Evolutionary conservation across 1,284 basidiomycete genomes (phyloP).

Genomic region (Cryptococcus wingfieldii): DNA sequence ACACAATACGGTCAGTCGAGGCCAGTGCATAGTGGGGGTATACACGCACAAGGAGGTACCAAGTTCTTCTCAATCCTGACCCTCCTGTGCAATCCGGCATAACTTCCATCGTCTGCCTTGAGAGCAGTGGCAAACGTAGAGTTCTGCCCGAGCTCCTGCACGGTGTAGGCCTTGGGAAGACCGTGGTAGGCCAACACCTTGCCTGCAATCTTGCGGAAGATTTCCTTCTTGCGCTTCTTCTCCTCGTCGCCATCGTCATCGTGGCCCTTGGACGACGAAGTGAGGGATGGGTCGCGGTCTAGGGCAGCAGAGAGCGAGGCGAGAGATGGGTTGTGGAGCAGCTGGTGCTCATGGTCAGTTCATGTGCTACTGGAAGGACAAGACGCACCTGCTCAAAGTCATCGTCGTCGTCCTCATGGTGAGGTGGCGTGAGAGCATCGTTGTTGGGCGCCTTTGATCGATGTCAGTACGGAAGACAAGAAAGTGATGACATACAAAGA

Average conservation of each 20-base stretch:
- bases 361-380: background rate
- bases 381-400: constrained; percentile 8
- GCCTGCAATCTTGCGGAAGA: constrained; percentile 54
- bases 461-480: background rate
- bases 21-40: background rate
- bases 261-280: constrained; percentile 7
- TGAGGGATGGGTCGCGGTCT: constrained; percentile 25
- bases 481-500: constrained; percentile 38
- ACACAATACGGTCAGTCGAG: constrained; percentile 1
- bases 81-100: constrained; percentile 57
- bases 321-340: constrained; percentile 33
- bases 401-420: constrained; percentile 39
- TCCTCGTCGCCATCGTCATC: constrained; percentile 36
- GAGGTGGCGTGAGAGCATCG: constrained; percentile 40
- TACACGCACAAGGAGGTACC: constrained; percentile 44
- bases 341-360: constrained; percentile 5
- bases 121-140: constrained; percentile 60
- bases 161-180: constrained; percentile 53
- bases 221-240: constrained; percentile 55
- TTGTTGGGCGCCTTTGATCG: constrained; percentile 42
- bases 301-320: constrained; percentile 26
- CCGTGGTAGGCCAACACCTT: constrained; percentile 63
- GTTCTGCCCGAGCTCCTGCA: constrained; percentile 55
- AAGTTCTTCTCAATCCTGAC: constrained; percentile 55
- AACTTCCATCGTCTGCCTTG: constrained; percentile 54